phyloP scores from a whole-genome alignment of 441 rosid species.

The Lepidium campestre region DNA sequence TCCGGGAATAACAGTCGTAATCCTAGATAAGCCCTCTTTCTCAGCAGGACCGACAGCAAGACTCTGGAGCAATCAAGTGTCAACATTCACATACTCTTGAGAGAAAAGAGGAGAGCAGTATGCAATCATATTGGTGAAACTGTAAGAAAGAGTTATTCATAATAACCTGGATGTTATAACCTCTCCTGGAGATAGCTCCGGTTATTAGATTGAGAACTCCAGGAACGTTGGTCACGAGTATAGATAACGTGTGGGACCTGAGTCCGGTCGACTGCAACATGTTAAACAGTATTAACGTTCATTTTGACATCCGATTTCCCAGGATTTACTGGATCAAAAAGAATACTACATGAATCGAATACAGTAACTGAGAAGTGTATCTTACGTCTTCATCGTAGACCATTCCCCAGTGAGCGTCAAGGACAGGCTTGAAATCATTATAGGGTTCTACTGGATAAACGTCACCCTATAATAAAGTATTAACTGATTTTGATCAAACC shows the following conservation, averaged over 20 bases:
- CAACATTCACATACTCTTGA: conserved; percentile 9
- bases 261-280: conserved; percentile 35
- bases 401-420: conserved; percentile 74
- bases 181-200: conserved; percentile 63
- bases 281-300: background rate
- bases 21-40: conserved; percentile 53
- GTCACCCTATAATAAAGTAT: conserved; percentile 43
- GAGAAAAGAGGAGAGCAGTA: background rate
- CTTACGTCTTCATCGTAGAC: conserved; percentile 65
- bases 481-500: background rate
- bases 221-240: conserved; percentile 50
- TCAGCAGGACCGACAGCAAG: conserved; percentile 68
- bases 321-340: background rate
- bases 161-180: conserved; percentile 66
- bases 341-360: background rate
- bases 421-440: conserved; percentile 43
- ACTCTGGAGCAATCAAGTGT: conserved; percentile 36
- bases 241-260: conserved; percentile 53
- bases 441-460: conserved; percentile 72
- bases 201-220: conserved; percentile 67
- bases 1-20: conserved; percentile 67
- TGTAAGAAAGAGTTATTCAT: background rate
- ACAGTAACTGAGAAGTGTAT: background rate
- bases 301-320: background rate
- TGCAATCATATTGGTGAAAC: background rate